Percentiles rank a stretch among this genome's conserved stretches.
phyloP scores from a whole-genome alignment of 2,329 filamentous ascomycete genomes.

The Pseudogymnoascus sp. region DNA sequence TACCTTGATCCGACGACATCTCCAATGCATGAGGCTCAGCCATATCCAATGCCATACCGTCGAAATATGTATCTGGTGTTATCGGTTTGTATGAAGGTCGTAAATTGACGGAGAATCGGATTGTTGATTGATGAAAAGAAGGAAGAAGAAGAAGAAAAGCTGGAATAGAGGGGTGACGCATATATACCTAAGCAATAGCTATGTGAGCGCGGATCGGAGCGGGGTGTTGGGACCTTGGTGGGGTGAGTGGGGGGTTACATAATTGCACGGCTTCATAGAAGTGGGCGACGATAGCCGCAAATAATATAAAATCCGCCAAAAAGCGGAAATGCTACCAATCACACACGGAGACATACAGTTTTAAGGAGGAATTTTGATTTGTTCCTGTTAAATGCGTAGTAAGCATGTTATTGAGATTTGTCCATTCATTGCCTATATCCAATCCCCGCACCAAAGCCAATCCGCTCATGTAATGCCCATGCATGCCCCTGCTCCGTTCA shows the following conservation, averaged over 20 bases:
- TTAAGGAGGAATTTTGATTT: neutral
- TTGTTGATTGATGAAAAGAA: neutral
- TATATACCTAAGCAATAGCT: constrained; percentile 4
- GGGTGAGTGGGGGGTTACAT: constrained; percentile 6
- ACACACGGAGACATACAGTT: neutral
- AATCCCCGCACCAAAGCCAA: neutral
- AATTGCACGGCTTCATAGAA: constrained; percentile 2
- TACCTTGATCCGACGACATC: constrained; percentile 35
- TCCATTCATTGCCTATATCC: neutral
- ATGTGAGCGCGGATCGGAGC: neutral
- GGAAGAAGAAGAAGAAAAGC: neutral
- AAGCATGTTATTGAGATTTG: constrained; percentile 1
- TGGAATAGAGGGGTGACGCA: neutral
- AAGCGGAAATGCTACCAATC: neutral
- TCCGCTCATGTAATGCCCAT: neutral
- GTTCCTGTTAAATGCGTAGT: neutral
- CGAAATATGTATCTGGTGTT: neutral
- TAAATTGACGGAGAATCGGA: neutral
- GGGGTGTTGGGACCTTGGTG: constrained; percentile 2
- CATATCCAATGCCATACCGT: constrained; percentile 10
- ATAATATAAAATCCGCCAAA: constrained; percentile 2
- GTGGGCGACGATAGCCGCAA: constrained; percentile 1
- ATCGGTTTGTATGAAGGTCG: neutral
- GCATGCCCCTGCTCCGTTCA: neutral
- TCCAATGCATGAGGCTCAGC: constrained; percentile 27